Evolutionary conservation across 768 basidiomycete species (phyloP), one percentile per base, ranked within the genome.

Genomic region (Leucosporidium yakuticum): DNA sequence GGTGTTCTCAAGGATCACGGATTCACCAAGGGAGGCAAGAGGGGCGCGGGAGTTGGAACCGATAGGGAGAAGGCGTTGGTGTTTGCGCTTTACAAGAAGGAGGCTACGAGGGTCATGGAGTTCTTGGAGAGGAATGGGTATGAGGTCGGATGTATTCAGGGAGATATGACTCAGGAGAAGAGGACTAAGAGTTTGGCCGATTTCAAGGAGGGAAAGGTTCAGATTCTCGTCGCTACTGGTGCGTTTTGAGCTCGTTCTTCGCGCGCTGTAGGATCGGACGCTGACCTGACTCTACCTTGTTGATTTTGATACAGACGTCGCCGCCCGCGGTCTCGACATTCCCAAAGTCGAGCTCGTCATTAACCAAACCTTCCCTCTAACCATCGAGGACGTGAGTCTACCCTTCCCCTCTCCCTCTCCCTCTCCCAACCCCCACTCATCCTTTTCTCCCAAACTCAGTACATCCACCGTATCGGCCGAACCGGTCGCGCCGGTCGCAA

Each of bases 61-160:
- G 71, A 69, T 29, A 64, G 72, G 23, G 74, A 76, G 49, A 76
- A 77, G 70, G 71, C 91, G 68, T 85, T 99, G 44, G 84, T 99
- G 32, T 99, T 99, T 77, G 95, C 90, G 21, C 82, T 98, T 49
- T 99, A 99, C 82, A 99, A 99, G 81, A 95, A 93, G 78, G 96
- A 76, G 78, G 91, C 94, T 11, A 84, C 89, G 23, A 84, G 96
- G n/a, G 86, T 99, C 3, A 91, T 91, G 77, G 82, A 84, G 73
- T 88, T 85, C 76, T 85, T 99, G 19, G 80, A 82, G 62, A 81
- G 85, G 60, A 85, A 87, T 31, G 91, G 86, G 25, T 93, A 89
- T 81, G 65, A 74, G 55, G 76, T 75, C 4, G 74, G 64, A 8
- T 76, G 74, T 65, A 75, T 76, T 51, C 73, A 76, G 61, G 76